Evolutionary conservation across 352 stramenopile genomes (phyloP), one percentile per base, ranked within the genome.

Genomic region (Phytophthora megakarya): DNA sequence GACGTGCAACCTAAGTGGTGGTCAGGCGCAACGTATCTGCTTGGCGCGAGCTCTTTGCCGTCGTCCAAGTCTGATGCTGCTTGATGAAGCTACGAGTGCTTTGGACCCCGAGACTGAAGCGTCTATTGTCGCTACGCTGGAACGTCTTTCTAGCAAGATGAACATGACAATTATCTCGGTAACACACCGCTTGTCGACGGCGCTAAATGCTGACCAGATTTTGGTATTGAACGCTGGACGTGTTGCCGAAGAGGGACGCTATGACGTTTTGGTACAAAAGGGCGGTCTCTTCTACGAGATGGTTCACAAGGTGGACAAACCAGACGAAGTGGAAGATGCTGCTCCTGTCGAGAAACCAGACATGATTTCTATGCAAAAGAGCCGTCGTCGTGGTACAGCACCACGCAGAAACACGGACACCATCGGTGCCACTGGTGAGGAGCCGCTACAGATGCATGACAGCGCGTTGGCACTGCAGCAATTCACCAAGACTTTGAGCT

Each of bases 101-200:
- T 65, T 96, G 70, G 88, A 96, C 39, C 87, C 87, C 0, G 86
- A 94, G 68, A 96, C 87, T 1, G 87, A 96, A 49, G 86, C 85
- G 7, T 94, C 87, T 11, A 93, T 96, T 48, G 78, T 96, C 16
- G 75, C 83, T 18, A 96, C 86, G 12, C 67, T 96, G 11, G 86
- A 95, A 62, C 84, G 84, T 5, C 69, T 95, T 33, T 81, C 83
- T 46, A 64, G 78, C 67, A 93, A 92, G 71, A 92, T 90, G 81
- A 87, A 89, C 70, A 95, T 93, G 84, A 95, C 88, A 44, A 95
- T 96, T 52, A 80, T 96, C 52, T 95, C 86, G 30, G 86, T 96
- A n/a, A 96, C 88, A 23, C 88, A 96, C 70, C 86, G 88, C n/a
- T 73, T 96, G 61, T 92, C 86, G 40, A 96, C 88, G 22, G 57